A percentile compares a stretch with the other conserved stretches of the same genome.
phyloP scores from a whole-genome alignment of 164 flowering plant species.

The Magnolia officinalis region DNA sequence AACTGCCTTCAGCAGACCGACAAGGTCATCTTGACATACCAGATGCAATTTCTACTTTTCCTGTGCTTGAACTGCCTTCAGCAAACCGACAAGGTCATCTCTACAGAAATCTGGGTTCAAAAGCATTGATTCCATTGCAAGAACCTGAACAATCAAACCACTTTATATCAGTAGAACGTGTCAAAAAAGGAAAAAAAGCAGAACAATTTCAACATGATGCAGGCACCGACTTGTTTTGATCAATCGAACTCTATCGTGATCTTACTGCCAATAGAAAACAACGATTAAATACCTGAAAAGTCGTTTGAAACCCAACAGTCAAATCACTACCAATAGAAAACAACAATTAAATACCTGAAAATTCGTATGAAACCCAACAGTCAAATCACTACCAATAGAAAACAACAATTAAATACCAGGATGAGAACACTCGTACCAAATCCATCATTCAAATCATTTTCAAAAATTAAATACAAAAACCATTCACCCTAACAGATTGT shows the following conservation, averaged over 20 bases:
- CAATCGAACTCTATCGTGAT: constrained; percentile 82
- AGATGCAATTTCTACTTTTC: constrained; percentile 84
- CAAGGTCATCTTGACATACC: constrained; percentile 31
- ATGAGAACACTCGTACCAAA: no score
- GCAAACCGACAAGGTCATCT: constrained; percentile 61
- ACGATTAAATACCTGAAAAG: no score
- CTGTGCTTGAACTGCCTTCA: constrained; percentile 77
- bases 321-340: constrained; percentile 26
- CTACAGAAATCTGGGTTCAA: constrained; percentile 51
- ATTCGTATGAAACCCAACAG: no score
- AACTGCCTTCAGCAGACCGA: neutral
- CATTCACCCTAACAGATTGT: no score
- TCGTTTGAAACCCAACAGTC: no score
- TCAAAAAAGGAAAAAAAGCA: neutral
- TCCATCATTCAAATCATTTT: no score
- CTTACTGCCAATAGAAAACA: no score
- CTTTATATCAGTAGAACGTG: neutral
- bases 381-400: no score
- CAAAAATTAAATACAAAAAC: no score
- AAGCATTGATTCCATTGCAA: constrained; percentile 64
- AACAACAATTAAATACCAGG: no score
- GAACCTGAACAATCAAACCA: constrained; percentile 40
- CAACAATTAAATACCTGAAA: no score
- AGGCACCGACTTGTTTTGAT: constrained; percentile 68
- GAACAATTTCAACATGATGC: neutral